Percentiles rank a stretch among this genome's conserved stretches.
Conservation (phyloP, 176 grass and related monocot species). For the Eleusine indica region DNA sequence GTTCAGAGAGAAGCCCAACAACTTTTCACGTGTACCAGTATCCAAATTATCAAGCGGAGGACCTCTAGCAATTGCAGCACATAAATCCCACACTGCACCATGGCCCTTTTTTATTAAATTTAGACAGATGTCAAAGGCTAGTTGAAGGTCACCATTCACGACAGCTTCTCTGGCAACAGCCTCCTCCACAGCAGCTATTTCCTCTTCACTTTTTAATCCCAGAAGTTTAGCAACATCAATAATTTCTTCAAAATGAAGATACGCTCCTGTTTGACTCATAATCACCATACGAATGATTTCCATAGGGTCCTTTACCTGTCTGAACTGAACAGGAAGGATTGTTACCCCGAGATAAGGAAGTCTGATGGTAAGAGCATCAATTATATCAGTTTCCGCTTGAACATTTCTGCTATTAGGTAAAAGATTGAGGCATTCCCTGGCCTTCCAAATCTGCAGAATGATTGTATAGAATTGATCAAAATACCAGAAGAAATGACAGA, state of each 20-base stretch:
- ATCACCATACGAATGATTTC: slow-evolving; percentile 83
- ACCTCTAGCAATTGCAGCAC: slow-evolving; percentile 85
- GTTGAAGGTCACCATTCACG: slow-evolving; percentile 79
- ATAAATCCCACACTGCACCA: slow-evolving; percentile 84
- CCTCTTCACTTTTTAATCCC: slow-evolving; percentile 81
- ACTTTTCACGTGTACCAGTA: slow-evolving; percentile 63
- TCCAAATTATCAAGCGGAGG: slow-evolving; percentile 84
- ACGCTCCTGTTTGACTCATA: slow-evolving; percentile 79
- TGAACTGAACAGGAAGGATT: slow-evolving; percentile 95
- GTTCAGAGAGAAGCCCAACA: slow-evolving; percentile 83
- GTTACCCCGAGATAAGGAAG: slow-evolving; percentile 90
- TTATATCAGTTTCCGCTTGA: slow-evolving; percentile 91
- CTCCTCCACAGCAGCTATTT: slow-evolving; percentile 84
- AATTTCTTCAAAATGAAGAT: slow-evolving; percentile 94
- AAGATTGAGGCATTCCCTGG: slow-evolving; percentile 91
- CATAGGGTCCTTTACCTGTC: slow-evolving; percentile 88
- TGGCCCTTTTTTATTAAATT: slow-evolving; percentile 71
- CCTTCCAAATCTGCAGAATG: slow-evolving; percentile 94
- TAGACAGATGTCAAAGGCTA: slow-evolving; percentile 94
- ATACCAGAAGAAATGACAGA: slow-evolving; percentile 29
- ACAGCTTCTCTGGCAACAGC: slow-evolving; percentile 92
- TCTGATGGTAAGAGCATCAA: slow-evolving; percentile 89
- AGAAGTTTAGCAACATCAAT: slow-evolving; percentile 88
- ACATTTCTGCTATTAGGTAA: slow-evolving; percentile 76
- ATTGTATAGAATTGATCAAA: slow-evolving; percentile 35